Evolutionary conservation across 108 stramenopile genomes (phyloP).

Genomic region (Nitzschia putrida): DNA sequence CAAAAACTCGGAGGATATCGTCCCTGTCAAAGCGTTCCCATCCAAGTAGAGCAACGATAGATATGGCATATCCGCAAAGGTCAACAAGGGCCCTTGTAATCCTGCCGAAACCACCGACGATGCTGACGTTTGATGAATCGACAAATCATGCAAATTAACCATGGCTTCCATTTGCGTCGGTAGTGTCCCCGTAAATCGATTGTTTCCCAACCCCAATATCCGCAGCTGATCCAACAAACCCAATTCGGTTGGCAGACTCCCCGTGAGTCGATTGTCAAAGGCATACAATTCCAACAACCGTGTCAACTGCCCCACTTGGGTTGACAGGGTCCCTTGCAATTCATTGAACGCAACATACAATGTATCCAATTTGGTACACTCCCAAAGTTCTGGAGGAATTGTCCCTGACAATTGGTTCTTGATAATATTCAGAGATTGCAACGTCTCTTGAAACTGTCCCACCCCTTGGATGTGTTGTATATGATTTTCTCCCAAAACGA

Average conservation of each 20-base stretch:
- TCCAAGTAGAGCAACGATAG: conserved; percentile 27
- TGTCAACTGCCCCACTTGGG: conserved; percentile 34
- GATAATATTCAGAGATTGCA: conserved; percentile 20
- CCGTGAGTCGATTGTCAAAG: conserved; percentile 38
- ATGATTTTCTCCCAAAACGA: conserved; percentile 21
- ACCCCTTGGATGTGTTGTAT: conserved; percentile 13
- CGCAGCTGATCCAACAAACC: conserved; percentile 20
- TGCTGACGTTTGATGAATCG: conserved; percentile 13
- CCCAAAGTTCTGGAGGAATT: conserved; percentile 25
- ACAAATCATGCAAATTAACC: conserved; percentile 46
- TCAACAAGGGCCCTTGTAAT: conserved; percentile 31
- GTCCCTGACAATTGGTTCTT: conserved; percentile 23
- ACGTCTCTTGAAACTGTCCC: conserved; percentile 1
- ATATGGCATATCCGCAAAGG: conserved; percentile 33
- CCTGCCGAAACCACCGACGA: neutral
- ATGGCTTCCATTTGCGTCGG: conserved; percentile 57
- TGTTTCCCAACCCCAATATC: conserved; percentile 36
- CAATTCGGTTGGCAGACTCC: conserved; percentile 37
- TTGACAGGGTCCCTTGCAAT: conserved; percentile 13
- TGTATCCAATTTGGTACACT: conserved; percentile 8
- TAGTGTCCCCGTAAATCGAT: conserved; percentile 52
- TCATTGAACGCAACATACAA: conserved; percentile 26
- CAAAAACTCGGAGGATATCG: conserved; percentile 40
- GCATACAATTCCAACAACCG: conserved; percentile 38
- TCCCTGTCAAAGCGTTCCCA: conserved; percentile 39